A percentile compares a stretch with the other conserved stretches of the same genome.
phyloP scores from a whole-genome alignment of 768 basidiomycete species.

The Podaxis rugospora region DNA sequence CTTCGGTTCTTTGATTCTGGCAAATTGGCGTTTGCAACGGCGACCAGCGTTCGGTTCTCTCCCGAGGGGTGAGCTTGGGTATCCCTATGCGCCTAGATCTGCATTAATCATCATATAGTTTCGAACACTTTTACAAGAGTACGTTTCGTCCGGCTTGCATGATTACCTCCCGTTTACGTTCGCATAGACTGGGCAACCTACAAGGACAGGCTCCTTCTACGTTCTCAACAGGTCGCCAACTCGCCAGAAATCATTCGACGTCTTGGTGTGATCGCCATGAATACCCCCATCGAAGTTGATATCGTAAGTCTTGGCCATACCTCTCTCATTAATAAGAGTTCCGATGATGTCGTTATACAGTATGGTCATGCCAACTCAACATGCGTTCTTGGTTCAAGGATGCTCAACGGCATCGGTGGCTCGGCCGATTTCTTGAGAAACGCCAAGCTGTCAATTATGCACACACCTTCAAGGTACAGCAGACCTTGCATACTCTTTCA shows the following conservation, averaged over 20 bases:
- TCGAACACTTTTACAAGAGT: constrained; percentile 46
- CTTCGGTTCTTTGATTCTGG: constrained; percentile 43
- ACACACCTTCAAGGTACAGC: constrained; percentile 38
- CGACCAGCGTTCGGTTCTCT: constrained; percentile 42
- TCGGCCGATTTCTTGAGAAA: constrained; percentile 46
- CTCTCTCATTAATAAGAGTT: background rate
- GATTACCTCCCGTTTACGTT: background rate
- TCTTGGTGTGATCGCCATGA: constrained; percentile 48
- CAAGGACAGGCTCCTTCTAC: constrained; percentile 41
- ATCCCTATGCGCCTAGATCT: background rate
- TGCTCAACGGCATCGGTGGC: constrained; percentile 47
- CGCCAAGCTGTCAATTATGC: constrained; percentile 48
- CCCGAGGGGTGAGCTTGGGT: constrained; percentile 30
- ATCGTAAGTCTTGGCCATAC: constrained; percentile 28
- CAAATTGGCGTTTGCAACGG: constrained; percentile 42
- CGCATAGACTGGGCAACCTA: constrained; percentile 39
- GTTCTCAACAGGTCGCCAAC: constrained; percentile 48
- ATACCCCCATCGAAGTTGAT: constrained; percentile 46
- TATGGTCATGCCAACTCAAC: constrained; percentile 51
- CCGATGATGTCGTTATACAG: constrained; percentile 14
- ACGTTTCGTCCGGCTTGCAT: constrained; percentile 6
- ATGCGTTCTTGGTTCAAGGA: constrained; percentile 43
- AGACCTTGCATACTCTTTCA: background rate
- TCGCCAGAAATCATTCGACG: constrained; percentile 45
- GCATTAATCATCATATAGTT: constrained; percentile 18